phyloP scores from a whole-genome alignment of 2,329 filamentous ascomycete species.

The Podosphaera fusca region DNA sequence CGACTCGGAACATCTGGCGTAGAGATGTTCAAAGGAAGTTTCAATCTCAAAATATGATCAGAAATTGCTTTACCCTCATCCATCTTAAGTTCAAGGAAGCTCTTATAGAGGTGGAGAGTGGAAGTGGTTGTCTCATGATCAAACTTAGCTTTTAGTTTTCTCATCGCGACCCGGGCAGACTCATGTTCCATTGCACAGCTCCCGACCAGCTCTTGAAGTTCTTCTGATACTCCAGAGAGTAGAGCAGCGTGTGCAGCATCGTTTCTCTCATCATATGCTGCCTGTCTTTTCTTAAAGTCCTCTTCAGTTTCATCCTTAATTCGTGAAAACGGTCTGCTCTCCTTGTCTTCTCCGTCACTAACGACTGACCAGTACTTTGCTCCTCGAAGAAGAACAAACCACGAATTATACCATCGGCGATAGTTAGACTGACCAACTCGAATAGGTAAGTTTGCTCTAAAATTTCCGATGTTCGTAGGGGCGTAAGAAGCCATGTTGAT shows the following conservation, averaged over 20 bases:
- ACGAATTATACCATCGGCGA: not conserved
- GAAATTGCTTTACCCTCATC: not conserved
- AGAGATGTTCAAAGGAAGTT: not conserved
- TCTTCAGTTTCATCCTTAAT: not conserved
- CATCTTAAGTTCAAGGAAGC: not conserved
- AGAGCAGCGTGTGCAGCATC: not conserved
- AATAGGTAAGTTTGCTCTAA: not conserved
- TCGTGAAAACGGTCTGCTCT: not conserved
- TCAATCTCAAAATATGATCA: not conserved
- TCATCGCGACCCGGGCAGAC: not conserved
- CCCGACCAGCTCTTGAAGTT: not conserved
- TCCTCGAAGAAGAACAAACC: not conserved
- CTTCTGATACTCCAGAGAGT: not conserved
- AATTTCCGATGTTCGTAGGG: not conserved
- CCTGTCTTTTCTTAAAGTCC: not conserved
- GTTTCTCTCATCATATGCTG: not conserved
- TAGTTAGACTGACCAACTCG: not conserved
- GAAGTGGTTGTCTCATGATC: not conserved
- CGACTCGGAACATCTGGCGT: not conserved
- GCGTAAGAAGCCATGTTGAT: too few relatives aligned
- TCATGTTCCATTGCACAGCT: not conserved
- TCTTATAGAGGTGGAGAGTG: not conserved
- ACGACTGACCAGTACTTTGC: not conserved
- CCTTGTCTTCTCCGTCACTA: not conserved
- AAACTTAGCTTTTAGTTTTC: not conserved